These are phyloP conservation scores for Edaphochlamys debaryana DNA, from an alignment of 139 green algal genomes.

Conservation along the genomic window DNA sequence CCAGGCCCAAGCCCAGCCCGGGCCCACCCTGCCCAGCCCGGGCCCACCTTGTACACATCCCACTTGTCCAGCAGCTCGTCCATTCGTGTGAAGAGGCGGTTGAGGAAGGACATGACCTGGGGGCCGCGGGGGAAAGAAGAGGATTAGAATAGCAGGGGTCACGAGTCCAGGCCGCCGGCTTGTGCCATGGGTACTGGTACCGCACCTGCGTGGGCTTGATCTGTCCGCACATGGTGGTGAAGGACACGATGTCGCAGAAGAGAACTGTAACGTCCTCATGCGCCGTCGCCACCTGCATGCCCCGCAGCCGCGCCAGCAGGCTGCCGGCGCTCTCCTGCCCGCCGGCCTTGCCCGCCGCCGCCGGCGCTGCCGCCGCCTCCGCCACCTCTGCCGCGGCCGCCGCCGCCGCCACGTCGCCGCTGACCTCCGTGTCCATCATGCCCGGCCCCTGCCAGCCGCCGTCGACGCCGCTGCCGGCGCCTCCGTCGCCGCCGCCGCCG, in stretches of 20 bases:
- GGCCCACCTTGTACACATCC: conserved; percentile 50
- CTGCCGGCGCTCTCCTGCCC: too few relatives aligned
- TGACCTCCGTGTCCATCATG: not conserved
- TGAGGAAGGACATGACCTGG: conserved; percentile 8
- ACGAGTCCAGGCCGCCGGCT: too few relatives aligned
- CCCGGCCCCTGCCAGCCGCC: too few relatives aligned
- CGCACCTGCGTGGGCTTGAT: too few relatives aligned
- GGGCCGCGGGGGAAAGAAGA: too few relatives aligned
- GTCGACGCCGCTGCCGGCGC: too few relatives aligned
- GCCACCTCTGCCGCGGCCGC: not conserved
- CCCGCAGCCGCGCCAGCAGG: not conserved
- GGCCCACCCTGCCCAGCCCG: too few relatives aligned
- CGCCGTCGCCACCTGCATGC: not conserved
- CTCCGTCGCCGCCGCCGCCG: too few relatives aligned
- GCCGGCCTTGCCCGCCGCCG: too few relatives aligned
- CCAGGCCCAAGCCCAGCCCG: too few relatives aligned
- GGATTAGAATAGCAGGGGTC: too few relatives aligned
- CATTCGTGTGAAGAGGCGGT: not conserved
- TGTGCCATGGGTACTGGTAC: too few relatives aligned
- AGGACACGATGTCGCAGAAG: not conserved
- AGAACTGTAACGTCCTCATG: not conserved
- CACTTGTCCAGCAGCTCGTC: not conserved
- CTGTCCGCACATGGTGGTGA: not conserved
- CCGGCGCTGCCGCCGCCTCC: not conserved
- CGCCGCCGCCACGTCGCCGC: not conserved